Base-by-base conservation (phyloP, 1,139 yeast genomes). In the Blastobotrys ciferrii region DNA sequence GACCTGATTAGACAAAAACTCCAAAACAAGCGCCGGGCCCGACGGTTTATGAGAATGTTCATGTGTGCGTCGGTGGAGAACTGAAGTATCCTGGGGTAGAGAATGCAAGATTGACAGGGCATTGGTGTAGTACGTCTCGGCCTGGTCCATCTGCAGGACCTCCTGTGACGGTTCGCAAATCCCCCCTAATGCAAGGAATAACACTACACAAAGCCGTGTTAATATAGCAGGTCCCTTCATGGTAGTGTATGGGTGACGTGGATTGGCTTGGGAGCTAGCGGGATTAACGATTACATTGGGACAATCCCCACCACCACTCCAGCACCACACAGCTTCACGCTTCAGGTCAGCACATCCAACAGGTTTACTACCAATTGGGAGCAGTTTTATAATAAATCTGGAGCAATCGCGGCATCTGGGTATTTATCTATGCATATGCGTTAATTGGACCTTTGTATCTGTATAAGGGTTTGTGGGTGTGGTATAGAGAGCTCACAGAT, bases 11-110 rank as follows among this genome's bases (percentile, higher is more conserved):
- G 36, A 19, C 23, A 47, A 14, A n/a, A 11, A 48, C 13, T 39
- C 47, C 4, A 48, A 14, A 4, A 48, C 14, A 31, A 39, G 48
- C 2, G 48, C 35, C 7, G 48, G 51, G 2, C 46, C 51, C 2
- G 42, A 28, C 14, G 32, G 42, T 25, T 18, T 32, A 19, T 38
- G 43, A 13, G 32, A 23, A 36, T 46, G 30, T n/a, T 32, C n/a
- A 32, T 32, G 48, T 2, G 43, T 45, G 14, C 19, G 32, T 39
- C 12, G 33, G 19, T 20, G 41, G 32, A 17, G 28, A 14, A 14
- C 13, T 17, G 42, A 18, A 18, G 45, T 18, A 12, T 19, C 40
- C 15, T 5, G 36, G 31, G 46, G 39, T 30, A 35, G 41, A 11
- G 43, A 23, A 12, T 28, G 17, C 41, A 45, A 28, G 20, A 45